Evolutionary conservation across 2,329 filamentous ascomycete species (phyloP), one percentile per base, ranked within the genome.

Genomic region (Ophiobolus disseminans): DNA sequence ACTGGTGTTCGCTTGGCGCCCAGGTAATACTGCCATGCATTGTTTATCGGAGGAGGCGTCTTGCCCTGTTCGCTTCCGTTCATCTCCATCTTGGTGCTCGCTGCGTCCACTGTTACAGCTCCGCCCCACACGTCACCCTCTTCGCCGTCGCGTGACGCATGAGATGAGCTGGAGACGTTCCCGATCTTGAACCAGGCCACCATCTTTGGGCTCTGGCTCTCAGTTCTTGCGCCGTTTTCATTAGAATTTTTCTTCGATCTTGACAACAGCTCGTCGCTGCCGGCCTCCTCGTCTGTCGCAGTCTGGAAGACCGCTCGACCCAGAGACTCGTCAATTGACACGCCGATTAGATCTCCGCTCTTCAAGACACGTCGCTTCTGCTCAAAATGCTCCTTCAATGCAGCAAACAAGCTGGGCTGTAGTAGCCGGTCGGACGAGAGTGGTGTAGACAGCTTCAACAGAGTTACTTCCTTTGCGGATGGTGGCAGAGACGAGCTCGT

Each of bases 141-240:
- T 25, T 85, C 82, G n/a, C 82, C 79, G 6, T 83, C 63, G 65
- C 79, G 60, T 77, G 86, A 60, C 76, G 85, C 66, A 77, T 75
- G 73, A 9, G 73, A 60, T 6, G 69, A 61, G n/a, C 74, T 70
- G 7, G 77, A 74, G 36, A 76, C 75, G 50, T 90, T 88, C 30
- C 88, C 88, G 31, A 99, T 88, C 57, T 87, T 90, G 78, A 97
- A 97, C 94, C 94, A 99, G 6, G 90, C 92, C 16, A 96, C 89
- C 9, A 65, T 67, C 37, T 72, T 74, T 16, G 61, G 52, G 37
- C 52, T 62, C 20, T 48, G 50, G 25, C 45, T 58, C 20, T 58
- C 53, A 2, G 47, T 30, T 17, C 55, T 48, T 0, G 44, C 20
- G 45, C 28, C 59, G 25, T 49, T 57, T 14, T 57, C 68, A 50